Percentiles rank a stretch among this genome's conserved stretches.
phyloP scores from a whole-genome alignment of 345 rosid genomes.

The Camelina neglecta region DNA sequence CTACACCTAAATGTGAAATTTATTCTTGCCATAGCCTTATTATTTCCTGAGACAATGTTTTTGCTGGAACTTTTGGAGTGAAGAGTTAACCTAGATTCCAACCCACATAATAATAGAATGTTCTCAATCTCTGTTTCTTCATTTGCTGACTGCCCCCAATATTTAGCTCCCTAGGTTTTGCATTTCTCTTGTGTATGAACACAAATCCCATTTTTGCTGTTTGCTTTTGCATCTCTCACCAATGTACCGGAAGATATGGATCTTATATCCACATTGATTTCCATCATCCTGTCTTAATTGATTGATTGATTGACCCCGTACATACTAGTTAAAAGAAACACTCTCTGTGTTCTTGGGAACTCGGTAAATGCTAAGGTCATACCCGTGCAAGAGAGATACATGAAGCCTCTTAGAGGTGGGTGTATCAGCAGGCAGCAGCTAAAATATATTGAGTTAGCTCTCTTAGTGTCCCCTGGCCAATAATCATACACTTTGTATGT shows the following conservation, averaged over 20 bases:
- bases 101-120: background rate
- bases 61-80: background rate
- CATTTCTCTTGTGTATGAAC: background rate
- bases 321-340: background rate
- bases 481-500: slow-evolving; percentile 1
- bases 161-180: background rate
- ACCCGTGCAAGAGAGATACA: background rate
- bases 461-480: slow-evolving; percentile 7
- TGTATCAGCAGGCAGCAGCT: background rate
- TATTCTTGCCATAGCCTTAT: slow-evolving; percentile 6
- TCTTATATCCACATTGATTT: background rate
- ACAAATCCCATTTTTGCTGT: background rate
- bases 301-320: background rate
- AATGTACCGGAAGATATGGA: background rate
- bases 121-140: slow-evolving; percentile 1
- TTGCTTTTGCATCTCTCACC: background rate
- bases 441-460: background rate
- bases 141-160: background rate
- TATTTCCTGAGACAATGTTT: background rate
- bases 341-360: slow-evolving; percentile 9
- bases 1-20: background rate
- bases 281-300: background rate
- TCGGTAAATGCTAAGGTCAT: slow-evolving; percentile 3
- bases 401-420: slow-evolving; percentile 13
- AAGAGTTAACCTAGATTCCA: background rate